These are phyloP conservation scores for Stagonosporopsis chrysanthemi DNA, from an alignment of 2,329 filamentous ascomycete species.

Conservation along the genomic window DNA sequence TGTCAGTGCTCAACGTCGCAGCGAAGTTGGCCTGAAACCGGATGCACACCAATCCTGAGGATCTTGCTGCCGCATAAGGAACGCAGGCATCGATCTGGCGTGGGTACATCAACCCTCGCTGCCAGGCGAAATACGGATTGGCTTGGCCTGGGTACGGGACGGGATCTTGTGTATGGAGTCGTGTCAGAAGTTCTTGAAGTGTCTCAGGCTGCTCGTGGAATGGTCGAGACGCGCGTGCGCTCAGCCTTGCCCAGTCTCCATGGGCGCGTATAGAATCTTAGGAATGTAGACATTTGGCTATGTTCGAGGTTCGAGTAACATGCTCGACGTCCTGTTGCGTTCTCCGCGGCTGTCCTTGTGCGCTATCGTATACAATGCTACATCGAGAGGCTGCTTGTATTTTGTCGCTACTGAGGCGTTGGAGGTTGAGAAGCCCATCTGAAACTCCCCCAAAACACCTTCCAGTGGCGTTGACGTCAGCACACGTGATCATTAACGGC, in stretches of 20 bases:
- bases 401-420: neutral
- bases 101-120: constrained; percentile 23
- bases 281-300: neutral
- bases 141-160: constrained; percentile 18
- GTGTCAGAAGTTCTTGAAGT: constrained; percentile 34
- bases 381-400: neutral
- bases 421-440: neutral
- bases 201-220: constrained; percentile 29
- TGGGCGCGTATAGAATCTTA: neutral
- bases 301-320: neutral
- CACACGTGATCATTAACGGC: neutral
- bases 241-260: neutral
- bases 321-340: neutral
- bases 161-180: constrained; percentile 25
- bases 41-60: constrained; percentile 38
- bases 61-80: constrained; percentile 31
- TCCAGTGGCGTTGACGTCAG: neutral
- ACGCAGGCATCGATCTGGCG: constrained; percentile 17
- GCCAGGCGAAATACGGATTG: constrained; percentile 21
- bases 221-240: constrained; percentile 23
- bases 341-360: neutral
- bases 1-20: constrained; percentile 11
- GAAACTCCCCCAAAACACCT: constrained; percentile 16
- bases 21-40: constrained; percentile 43
- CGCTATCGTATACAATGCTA: neutral